These are phyloP conservation scores for Eucalyptus tenuipes DNA, from an alignment of 345 rosid genomes.

Conservation along the genomic window DNA sequence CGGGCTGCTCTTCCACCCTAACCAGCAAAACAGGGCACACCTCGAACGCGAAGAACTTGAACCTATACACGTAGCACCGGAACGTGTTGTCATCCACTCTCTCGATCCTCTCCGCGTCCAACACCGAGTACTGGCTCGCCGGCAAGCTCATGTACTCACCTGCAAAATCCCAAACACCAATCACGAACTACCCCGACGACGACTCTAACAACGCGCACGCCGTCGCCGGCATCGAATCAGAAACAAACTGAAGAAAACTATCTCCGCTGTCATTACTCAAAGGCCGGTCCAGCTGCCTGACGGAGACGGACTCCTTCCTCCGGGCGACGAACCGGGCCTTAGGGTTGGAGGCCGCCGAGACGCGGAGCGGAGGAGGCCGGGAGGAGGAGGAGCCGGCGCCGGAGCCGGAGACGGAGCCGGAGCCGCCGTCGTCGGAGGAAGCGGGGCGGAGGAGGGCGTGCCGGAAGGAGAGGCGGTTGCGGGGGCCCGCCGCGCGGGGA, in stretches of 20 bases:
- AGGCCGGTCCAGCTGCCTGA: conserved; percentile 69
- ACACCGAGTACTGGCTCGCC: conserved; percentile 92
- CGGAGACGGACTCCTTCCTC: conserved; percentile 61
- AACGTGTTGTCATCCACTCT: conserved; percentile 80
- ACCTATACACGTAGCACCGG: conserved; percentile 72
- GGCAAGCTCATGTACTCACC: conserved; percentile 96
- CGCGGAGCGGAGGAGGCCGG: conserved; percentile 19
- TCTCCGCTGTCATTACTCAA: conserved; percentile 39
- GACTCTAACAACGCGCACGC: neutral
- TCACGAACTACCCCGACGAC: neutral
- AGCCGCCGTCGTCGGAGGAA: neutral
- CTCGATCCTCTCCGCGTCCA: conserved; percentile 98
- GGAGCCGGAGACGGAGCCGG: neutral
- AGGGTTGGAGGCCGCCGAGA: conserved; percentile 30
- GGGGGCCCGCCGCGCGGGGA: conserved; percentile 4
- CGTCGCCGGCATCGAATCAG: neutral
- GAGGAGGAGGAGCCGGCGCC: neutral
- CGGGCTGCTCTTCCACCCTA: conserved; percentile 76
- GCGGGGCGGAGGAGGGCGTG: neutral
- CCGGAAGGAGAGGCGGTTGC: neutral
- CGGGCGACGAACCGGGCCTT: conserved; percentile 78
- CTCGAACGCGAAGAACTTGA: conserved; percentile 83
- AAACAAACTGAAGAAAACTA: neutral
- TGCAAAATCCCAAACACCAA: neutral
- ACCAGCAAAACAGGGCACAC: conserved; percentile 92